Evolutionary conservation across 2,329 filamentous ascomycete species (phyloP).

Genomic region (Aspergillus udagawae): DNA sequence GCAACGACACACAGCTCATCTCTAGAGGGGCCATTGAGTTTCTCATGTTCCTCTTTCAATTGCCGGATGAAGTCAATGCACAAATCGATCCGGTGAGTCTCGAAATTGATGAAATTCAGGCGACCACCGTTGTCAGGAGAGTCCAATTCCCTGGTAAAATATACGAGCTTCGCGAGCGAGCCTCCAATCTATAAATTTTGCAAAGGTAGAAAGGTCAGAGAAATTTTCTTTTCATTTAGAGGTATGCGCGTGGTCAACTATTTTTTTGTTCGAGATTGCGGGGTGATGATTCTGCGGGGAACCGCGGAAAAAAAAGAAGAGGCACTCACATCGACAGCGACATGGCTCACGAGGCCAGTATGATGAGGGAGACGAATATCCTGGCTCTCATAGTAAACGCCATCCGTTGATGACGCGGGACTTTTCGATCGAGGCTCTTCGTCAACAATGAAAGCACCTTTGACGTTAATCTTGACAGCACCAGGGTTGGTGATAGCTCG

Average conservation of each 20-base stretch:
- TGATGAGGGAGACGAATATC: constrained; percentile 97
- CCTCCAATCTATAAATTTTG: constrained; percentile 74
- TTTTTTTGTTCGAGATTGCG: constrained; percentile 19
- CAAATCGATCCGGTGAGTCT: constrained; percentile 89
- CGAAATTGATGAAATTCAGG: constrained; percentile 92
- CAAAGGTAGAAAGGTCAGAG: constrained; percentile 1
- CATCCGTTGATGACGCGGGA: constrained; percentile 47
- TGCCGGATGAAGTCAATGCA: constrained; percentile 89
- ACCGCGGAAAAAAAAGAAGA: constrained; percentile 16
- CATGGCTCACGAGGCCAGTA: constrained; percentile 90
- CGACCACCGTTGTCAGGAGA: constrained; percentile 78
- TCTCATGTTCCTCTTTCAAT: constrained; percentile 75
- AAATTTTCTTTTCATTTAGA: constrained; percentile 2
- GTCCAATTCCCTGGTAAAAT: constrained; percentile 85
- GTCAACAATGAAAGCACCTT: constrained; percentile 94
- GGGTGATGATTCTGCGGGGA: constrained; percentile 30
- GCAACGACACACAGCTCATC: constrained; percentile 87
- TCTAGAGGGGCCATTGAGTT: constrained; percentile 65
- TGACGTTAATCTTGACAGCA: constrained; percentile 89
- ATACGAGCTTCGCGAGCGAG: constrained; percentile 92
- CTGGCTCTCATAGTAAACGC: constrained; percentile 70
- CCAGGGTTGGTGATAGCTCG: constrained; percentile 57
- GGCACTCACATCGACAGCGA: constrained; percentile 81
- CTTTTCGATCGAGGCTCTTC: constrained; percentile 58
- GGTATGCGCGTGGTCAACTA: constrained; percentile 1